Evolutionary conservation across 2,329 filamentous ascomycete species (phyloP).

Genomic region (Dactylellina haptotyla): DNA sequence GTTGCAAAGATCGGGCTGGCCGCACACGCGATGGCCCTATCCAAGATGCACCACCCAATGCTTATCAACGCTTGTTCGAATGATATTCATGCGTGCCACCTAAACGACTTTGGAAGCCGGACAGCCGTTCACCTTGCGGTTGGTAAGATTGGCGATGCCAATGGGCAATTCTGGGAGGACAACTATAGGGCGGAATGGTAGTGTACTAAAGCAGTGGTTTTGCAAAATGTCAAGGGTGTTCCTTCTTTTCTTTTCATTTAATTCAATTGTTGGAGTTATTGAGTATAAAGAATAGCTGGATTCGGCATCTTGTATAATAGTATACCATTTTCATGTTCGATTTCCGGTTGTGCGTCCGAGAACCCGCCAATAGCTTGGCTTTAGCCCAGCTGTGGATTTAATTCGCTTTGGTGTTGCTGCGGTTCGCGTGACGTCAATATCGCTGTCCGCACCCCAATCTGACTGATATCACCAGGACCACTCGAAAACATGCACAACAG

Average conservation of each 20-base stretch:
- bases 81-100: slow-evolving; percentile 61
- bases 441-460: neutral
- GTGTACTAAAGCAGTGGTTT: too few relatives aligned
- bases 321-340: too few relatives aligned
- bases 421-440: slow-evolving; percentile 42
- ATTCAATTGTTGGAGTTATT: too few relatives aligned
- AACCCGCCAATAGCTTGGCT: too few relatives aligned
- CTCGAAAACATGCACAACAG: too few relatives aligned
- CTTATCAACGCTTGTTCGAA: slow-evolving; percentile 61
- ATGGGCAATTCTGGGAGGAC: slow-evolving; percentile 60
- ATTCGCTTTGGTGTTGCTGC: neutral
- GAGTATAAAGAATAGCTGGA: too few relatives aligned
- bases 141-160: slow-evolving; percentile 59
- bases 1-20: slow-evolving; percentile 61
- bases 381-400: neutral
- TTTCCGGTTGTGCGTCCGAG: too few relatives aligned
- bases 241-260: too few relatives aligned
- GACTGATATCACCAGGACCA: slow-evolving; percentile 25
- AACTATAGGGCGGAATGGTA: neutral
- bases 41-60: slow-evolving; percentile 57
- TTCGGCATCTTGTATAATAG: neutral
- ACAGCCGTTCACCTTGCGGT: slow-evolving; percentile 61
- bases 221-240: too few relatives aligned
- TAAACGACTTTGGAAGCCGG: slow-evolving; percentile 58
- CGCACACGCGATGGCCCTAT: slow-evolving; percentile 59